phyloP scores from a whole-genome alignment of 2,329 filamentous ascomycete genomes.

The Microdochium nivale region DNA sequence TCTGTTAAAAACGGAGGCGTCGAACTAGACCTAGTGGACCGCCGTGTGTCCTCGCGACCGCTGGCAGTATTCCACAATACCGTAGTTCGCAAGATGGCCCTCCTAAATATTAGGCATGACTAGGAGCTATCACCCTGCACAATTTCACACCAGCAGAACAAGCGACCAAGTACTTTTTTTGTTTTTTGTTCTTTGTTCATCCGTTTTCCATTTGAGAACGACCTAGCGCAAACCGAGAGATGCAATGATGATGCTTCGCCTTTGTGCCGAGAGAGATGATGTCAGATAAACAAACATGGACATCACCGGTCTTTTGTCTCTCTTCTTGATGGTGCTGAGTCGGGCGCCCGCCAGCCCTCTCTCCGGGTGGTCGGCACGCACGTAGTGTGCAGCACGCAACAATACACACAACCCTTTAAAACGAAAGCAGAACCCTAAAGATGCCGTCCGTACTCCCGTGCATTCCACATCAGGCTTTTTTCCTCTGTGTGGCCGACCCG shows the following conservation, averaged over 20 bases:
- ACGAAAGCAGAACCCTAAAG: slow-evolving; percentile 24
- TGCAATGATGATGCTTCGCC: slow-evolving; percentile 18
- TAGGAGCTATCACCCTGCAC: too few species aligned
- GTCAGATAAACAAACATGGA: neutral
- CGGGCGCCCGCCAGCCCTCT: neutral
- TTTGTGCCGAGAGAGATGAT: slow-evolving; percentile 11
- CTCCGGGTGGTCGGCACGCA: neutral
- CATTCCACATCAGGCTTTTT: slow-evolving; percentile 15
- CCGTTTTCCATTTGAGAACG: slow-evolving; percentile 20
- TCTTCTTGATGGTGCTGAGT: slow-evolving; percentile 4
- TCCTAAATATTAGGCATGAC: neutral
- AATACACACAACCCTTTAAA: slow-evolving; percentile 9
- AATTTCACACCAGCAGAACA: too few species aligned
- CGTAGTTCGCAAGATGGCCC: neutral
- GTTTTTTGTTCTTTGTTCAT: slow-evolving; percentile 14
- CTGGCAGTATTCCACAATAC: neutral
- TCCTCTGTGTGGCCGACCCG: neutral
- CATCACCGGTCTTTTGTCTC: slow-evolving; percentile 4
- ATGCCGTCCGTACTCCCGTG: slow-evolving; percentile 27
- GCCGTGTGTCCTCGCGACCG: too few species aligned
- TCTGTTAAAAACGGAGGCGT: slow-evolving; percentile 11
- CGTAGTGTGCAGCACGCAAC: neutral
- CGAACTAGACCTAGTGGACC: neutral
- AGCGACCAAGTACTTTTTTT: neutral
- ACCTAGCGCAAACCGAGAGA: slow-evolving; percentile 23